These are phyloP conservation scores for Phytophthora parvispora DNA, from an alignment of 352 stramenopile species.

Conservation along the genomic window DNA sequence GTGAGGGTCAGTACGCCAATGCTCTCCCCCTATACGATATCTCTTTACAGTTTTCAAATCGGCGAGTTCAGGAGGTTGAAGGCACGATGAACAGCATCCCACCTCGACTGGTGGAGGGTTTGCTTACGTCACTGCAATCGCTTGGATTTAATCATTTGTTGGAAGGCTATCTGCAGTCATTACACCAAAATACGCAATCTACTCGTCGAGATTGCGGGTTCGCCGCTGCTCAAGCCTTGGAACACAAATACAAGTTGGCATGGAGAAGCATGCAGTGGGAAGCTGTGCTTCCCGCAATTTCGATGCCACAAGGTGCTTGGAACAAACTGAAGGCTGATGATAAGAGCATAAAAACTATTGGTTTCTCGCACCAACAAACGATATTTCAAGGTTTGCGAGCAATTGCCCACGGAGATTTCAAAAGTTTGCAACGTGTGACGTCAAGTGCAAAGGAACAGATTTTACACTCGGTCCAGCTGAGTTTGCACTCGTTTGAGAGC, in stretches of 20 bases:
- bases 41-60: slow-evolving; percentile 61
- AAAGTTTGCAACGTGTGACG: slow-evolving; percentile 44
- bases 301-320: not conserved
- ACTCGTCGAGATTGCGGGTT: not conserved
- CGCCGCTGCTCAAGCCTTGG: slow-evolving; percentile 30
- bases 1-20: slow-evolving; percentile 66
- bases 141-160: slow-evolving; percentile 85
- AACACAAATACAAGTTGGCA: slow-evolving; percentile 82
- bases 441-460: slow-evolving; percentile 58
- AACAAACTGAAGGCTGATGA: slow-evolving; percentile 3
- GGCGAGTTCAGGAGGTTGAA: slow-evolving; percentile 3
- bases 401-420: slow-evolving; percentile 63
- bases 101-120: slow-evolving; percentile 49
- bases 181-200: slow-evolving; percentile 10
- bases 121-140: slow-evolving; percentile 67
- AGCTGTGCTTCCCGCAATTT: slow-evolving; percentile 39
- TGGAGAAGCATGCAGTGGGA: slow-evolving; percentile 89
- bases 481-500: slow-evolving; percentile 75
- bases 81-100: slow-evolving; percentile 5
- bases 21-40: slow-evolving; percentile 83
- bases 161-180: slow-evolving; percentile 58
- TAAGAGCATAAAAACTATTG: not conserved
- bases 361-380: slow-evolving; percentile 64
- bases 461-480: slow-evolving; percentile 62
- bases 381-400: slow-evolving; percentile 68